Base-by-base conservation (phyloP, 139 green algal species). In the Desmodesmus armatus region DNA sequence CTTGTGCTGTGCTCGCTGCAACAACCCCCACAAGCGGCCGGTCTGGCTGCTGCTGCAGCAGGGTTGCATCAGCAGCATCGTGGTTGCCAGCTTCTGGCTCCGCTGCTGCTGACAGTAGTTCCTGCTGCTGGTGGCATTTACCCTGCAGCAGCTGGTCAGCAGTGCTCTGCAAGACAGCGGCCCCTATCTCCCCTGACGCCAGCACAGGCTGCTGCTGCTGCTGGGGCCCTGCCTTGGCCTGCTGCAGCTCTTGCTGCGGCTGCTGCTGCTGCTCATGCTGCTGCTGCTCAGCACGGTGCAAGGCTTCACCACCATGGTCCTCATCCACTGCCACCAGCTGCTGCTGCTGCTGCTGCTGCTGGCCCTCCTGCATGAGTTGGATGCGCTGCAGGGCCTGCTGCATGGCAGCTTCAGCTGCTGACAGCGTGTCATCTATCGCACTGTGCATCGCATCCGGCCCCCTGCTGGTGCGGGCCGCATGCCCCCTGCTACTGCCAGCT, bases 301-400 rank as follows among this genome's bases (percentile, higher is more conserved):
- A 15, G 1, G 29, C 23, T 11, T 25, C 63, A 43, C 29, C 63
- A n/a, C n/a, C n/a, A n/a, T 63, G 41, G 25, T 79, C 41, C 37
- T n/a, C 47, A 25, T 3, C 29, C 5, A 3, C 62, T 71, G 29
- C 5, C 9, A 6, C 62, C 29, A 41, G 58, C 29, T 33, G 73
- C 49, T 80, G 73, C 69, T 77, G 69, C 19, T 80, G 17, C 23
- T 67, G 31, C 5, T 49, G 37, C 19, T 67, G 29, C 73, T 67
- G 47, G 35, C 19, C 35, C 27, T 75, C 3, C n/a, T 23, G 47
- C 47, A 55, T 69, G 60, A 35, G 60, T 27, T 69, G 60, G 15
- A 11, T n/a, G 43, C 31, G 43, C 29, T 60, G 40, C 9, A 15
- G 5, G 11, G 37, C 44, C 44, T 66, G 72, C 44, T 79, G 72